Evolutionary conservation across 306 rosid genomes (phyloP).

Genomic region (Quercus suber): DNA sequence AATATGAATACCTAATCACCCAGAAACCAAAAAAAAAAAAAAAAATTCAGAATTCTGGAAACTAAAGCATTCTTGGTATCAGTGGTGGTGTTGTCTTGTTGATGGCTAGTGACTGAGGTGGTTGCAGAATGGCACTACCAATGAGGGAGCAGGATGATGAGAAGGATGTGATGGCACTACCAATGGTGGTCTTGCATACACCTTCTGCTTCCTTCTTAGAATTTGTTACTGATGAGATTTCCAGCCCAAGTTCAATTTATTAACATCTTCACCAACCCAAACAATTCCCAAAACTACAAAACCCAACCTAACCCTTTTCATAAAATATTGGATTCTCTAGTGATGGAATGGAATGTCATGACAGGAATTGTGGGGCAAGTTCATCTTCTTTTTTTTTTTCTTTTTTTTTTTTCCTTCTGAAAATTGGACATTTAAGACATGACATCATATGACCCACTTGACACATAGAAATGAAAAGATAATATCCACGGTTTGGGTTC

Average conservation of each 20-base stretch:
- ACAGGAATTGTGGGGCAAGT: neutral
- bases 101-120: neutral
- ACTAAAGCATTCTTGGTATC: neutral
- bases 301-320: neutral
- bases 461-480: neutral
- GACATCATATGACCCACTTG: neutral
- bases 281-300: neutral
- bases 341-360: neutral
- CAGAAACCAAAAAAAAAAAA: neutral
- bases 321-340: neutral
- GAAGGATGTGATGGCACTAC: conserved; percentile 1
- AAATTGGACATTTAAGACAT: neutral
- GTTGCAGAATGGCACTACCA: neutral
- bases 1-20: neutral
- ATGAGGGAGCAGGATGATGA: conserved; percentile 1
- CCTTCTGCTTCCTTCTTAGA: neutral
- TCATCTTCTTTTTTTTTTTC: neutral
- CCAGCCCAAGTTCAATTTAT: neutral
- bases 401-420: neutral
- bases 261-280: neutral
- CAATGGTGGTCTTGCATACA: neutral
- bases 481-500: neutral
- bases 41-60: neutral
- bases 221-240: neutral
- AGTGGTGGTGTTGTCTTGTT: neutral